These are phyloP conservation scores for Solanum tarapatanum DNA, from an alignment of 257 asterid genomes.

Conservation along the genomic window DNA sequence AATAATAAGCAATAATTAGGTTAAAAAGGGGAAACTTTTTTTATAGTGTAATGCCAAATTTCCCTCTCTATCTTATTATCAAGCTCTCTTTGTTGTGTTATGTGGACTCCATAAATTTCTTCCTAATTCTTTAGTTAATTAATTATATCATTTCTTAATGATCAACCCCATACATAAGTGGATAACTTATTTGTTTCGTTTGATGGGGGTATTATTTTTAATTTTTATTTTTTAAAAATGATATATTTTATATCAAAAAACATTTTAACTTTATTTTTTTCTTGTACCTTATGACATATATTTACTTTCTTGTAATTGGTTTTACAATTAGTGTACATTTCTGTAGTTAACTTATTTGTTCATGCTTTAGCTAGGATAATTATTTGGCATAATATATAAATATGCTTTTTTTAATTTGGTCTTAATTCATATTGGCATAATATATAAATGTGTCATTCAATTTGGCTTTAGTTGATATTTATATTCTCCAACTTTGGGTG, in stretches of 20 bases:
- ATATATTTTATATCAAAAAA: background rate
- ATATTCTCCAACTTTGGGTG: too few species aligned
- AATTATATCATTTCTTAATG: background rate
- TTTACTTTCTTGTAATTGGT: background rate
- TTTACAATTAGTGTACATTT: too few species aligned
- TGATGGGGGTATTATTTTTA: background rate
- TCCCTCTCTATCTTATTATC: background rate
- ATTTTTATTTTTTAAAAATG: accelerated
- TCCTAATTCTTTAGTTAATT: background rate
- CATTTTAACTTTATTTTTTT: background rate
- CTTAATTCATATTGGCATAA: too few species aligned
- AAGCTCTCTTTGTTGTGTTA: background rate
- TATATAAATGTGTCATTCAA: too few species aligned
- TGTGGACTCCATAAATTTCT: background rate
- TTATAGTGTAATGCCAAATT: background rate
- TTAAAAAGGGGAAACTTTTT: background rate
- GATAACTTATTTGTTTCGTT: background rate
- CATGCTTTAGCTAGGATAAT: too few species aligned
- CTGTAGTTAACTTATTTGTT: too few species aligned
- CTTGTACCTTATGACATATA: background rate
- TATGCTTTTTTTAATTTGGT: too few species aligned
- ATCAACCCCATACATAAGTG: background rate
- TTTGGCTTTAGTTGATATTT: background rate
- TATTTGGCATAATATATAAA: too few species aligned
- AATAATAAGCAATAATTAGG: background rate